These are phyloP conservation scores for Ciborinia camelliae DNA, from an alignment of 2,329 filamentous ascomycete species.

Conservation along the genomic window DNA sequence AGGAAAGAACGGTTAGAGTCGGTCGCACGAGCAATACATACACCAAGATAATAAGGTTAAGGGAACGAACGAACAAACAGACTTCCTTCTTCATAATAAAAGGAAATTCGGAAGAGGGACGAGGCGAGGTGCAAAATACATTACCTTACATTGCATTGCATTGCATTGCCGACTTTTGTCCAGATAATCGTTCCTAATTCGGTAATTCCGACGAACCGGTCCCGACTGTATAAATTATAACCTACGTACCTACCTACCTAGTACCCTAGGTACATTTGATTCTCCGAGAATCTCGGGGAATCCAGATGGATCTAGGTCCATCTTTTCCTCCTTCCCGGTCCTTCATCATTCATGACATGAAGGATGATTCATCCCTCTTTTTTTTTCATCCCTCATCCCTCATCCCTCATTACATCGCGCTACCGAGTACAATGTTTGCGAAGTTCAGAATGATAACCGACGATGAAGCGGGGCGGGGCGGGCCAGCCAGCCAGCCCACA, in stretches of 20 bases:
- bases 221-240: background rate
- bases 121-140: background rate
- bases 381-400: background rate
- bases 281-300: no score
- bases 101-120: background rate
- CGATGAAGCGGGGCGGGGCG: no score
- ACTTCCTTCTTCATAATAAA: background rate
- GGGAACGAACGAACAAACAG: no score
- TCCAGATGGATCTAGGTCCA: background rate
- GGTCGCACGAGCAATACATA: background rate
- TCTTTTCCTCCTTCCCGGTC: no score
- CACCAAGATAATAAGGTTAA: background rate
- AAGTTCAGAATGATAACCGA: background rate
- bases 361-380: no score
- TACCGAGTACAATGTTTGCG: no score
- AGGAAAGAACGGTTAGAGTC: background rate
- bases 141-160: background rate
- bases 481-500: background rate
- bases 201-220: background rate
- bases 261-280: no score
- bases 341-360: background rate
- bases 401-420: background rate
- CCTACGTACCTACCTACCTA: no score
- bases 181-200: background rate
- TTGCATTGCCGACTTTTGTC: background rate